phyloP scores from a whole-genome alignment of 2,329 filamentous ascomycete species.

The Pseudogymnoascus sp. region DNA sequence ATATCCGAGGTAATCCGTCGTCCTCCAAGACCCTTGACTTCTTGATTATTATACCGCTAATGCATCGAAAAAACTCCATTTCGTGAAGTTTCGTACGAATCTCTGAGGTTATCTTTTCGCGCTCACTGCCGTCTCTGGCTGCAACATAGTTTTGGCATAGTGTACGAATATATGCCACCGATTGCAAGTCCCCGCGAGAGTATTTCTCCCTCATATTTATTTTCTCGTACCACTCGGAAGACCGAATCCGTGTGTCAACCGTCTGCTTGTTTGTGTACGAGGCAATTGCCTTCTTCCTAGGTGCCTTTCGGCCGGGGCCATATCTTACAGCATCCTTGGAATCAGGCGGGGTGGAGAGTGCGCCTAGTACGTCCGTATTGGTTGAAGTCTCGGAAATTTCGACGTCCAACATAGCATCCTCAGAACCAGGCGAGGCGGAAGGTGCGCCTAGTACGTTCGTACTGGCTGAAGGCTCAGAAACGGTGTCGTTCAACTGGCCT shows the following conservation, averaged over 20 bases:
- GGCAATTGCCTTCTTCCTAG: slow-evolving; percentile 3
- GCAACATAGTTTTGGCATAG: slow-evolving; percentile 15
- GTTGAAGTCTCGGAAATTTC: background rate
- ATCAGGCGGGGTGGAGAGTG: background rate
- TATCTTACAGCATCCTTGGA: background rate
- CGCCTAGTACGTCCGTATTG: background rate
- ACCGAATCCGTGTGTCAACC: slow-evolving; percentile 6
- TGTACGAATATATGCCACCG: slow-evolving; percentile 12
- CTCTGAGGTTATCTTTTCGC: slow-evolving; percentile 10
- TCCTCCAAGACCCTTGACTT: slow-evolving; percentile 25
- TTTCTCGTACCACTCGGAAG: slow-evolving; percentile 15
- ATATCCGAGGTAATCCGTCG: slow-evolving; percentile 35
- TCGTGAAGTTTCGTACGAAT: slow-evolving; percentile 23
- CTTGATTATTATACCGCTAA: slow-evolving; percentile 18
- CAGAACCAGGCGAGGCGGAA: background rate
- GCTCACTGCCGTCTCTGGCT: background rate
- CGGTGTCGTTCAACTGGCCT: background rate
- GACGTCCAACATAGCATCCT: background rate
- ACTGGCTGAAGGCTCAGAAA: background rate
- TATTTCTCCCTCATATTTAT: slow-evolving; percentile 11
- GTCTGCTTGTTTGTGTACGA: slow-evolving; percentile 7
- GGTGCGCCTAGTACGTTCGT: background rate
- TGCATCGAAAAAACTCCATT: slow-evolving; percentile 22
- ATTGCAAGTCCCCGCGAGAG: slow-evolving; percentile 10
- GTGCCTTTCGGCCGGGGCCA: slow-evolving; percentile 9